Conservation (phyloP, 305 asterid genomes). For the Solanum hybrid region DNA sequence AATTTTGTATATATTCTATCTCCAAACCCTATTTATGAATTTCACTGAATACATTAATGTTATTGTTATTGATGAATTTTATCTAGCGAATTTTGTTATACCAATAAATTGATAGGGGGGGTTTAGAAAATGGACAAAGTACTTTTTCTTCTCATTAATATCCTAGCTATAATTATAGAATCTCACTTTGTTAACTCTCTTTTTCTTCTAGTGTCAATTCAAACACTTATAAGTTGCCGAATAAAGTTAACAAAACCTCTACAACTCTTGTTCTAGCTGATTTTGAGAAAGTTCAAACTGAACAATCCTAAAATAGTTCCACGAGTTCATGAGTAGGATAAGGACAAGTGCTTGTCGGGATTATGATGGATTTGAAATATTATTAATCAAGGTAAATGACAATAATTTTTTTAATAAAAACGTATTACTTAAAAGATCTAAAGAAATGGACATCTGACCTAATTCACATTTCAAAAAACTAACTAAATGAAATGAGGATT, state of each 20-base stretch:
- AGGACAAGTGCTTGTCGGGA: background rate
- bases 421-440: background rate
- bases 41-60: no score
- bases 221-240: background rate
- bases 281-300: background rate
- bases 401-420: background rate
- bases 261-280: background rate
- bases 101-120: background rate
- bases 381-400: background rate
- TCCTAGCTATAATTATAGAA: background rate
- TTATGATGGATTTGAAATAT: background rate
- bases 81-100: no score
- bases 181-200: background rate
- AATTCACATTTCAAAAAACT: no score
- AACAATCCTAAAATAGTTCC: background rate
- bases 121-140: background rate
- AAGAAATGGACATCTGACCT: background rate
- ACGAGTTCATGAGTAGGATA: background rate
- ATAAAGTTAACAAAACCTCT: background rate
- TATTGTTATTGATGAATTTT: background rate
- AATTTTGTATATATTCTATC: no score
- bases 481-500: no score
- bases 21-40: no score
- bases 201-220: background rate
- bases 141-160: background rate